Base-by-base conservation (phyloP, 345 rosid species). In the Hypericum perforatum region DNA sequence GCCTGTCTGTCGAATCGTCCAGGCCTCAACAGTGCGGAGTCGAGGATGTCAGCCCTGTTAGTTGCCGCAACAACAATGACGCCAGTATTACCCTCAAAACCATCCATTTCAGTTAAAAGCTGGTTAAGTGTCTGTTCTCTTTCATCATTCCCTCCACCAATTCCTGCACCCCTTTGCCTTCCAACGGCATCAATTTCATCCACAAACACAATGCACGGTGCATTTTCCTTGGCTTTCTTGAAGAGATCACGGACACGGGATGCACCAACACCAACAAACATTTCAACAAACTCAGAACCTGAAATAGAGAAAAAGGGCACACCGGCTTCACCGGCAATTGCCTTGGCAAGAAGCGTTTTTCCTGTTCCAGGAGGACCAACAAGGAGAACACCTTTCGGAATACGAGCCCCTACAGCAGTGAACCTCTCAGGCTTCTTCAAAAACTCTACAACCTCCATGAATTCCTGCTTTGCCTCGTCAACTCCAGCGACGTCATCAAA, bases 331-430 rank as follows among this genome's bases (percentile, higher is more conserved):
- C 98, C 98, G 48, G 98, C 98, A 56, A 92, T 92, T 43, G 98
- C 98, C 74, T 92, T 92, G 49, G 98, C 98, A 54, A 92, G 76
- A 68, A 88, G 94, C 5, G 98, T 92, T 70, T 92, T 92, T n/a
- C 98, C 98, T 0, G 98, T 92, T 67, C 98, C 96, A 11, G 98
- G 98, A 52, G 98, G 98, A 57, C 98, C 98, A 62, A 88, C 74
- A 2, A 92, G 88, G 56, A 92, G 98, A 57, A 92, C 98, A 68
- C 98, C 98, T 69, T 88, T 92, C 3, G 96, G 95, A 59, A 92
- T 92, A 57, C 87, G 78, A 40, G 98, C 98, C 46, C 98, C 96
- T 39, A 92, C 76, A 0, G 98, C 96, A 11, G 98, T 92, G 67
- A 92, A 92, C 22, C 98, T 85, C 86, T 92, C 98, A 0, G 98